Evolutionary conservation across 1,284 basidiomycete species (phyloP).

Genomic region (Trichosporon ovoides): DNA sequence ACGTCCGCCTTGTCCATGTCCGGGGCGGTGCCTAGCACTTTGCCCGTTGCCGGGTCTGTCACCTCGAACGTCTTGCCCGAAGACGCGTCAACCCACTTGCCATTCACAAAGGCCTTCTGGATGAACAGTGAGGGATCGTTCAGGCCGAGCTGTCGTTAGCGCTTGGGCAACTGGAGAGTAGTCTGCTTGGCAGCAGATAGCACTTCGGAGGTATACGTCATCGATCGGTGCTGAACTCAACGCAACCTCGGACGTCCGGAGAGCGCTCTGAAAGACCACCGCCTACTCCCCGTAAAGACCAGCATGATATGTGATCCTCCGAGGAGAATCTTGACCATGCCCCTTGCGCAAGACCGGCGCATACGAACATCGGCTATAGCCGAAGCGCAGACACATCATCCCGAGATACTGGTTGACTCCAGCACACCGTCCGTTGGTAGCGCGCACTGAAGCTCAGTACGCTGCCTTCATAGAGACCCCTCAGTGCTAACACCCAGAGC

Average conservation of each 20-base stretch:
- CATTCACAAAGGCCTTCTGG: constrained; percentile 70
- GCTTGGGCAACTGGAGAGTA: neutral
- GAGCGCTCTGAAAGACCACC: too few species aligned
- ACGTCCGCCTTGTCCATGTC: constrained; percentile 82
- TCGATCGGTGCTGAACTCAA: neutral
- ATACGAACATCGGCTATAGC: too few species aligned
- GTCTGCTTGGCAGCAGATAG: neutral
- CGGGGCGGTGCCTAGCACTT: constrained; percentile 72
- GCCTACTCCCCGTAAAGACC: too few species aligned
- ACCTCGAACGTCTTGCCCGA: constrained; percentile 67
- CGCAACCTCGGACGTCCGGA: neutral
- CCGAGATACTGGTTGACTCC: too few species aligned
- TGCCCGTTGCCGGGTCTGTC: constrained; percentile 76
- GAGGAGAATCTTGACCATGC: too few species aligned
- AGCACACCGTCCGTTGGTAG: too few species aligned
- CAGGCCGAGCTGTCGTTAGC: constrained; percentile 49
- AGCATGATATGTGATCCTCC: too few species aligned
- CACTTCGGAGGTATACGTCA: neutral
- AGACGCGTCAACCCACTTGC: constrained; percentile 72
- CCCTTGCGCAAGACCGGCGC: too few species aligned
- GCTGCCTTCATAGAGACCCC: too few species aligned
- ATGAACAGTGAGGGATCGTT: constrained; percentile 70
- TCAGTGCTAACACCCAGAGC: too few species aligned
- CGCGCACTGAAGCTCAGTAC: too few species aligned
- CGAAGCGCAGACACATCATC: too few species aligned